Evolutionary conservation across 352 stramenopile species (phyloP), one percentile per base, ranked within the genome.

Genomic region (Globisporangium barbulae): DNA sequence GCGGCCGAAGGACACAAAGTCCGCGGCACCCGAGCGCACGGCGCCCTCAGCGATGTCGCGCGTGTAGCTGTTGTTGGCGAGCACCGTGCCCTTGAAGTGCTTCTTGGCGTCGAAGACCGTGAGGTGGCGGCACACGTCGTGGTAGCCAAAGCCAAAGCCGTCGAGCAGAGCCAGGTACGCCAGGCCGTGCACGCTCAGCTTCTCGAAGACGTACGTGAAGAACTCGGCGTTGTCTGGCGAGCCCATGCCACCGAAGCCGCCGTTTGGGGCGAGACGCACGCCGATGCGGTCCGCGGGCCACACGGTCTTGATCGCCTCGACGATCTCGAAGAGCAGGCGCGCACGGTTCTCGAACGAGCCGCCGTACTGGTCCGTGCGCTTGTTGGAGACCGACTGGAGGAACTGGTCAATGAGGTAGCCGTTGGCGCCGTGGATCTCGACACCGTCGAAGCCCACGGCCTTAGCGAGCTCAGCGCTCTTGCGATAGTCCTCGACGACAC

Each of bases 381-480:
- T 64, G 71, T 96, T 96, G 37, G 71, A 60, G 9, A 22, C 69
- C 30, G 64, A 59, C 62, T 89, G 73, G 5, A 96, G 65, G 63
- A 93, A 91, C 64, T 91, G 70, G 65, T 96, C 83, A 50, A 97
- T 63, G 25, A 97, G 70, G 57, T 96, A 97, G 28, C 88, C 89
- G 59, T 97, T 90, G 10, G 78, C 89, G n/a, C 53, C 12, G 74
- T 98, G 91, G 30, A 98, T 65, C 63, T 98, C 88, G 22, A 98
- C 73, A 21, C 90, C 91, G 56, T 98, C 93, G 62, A 97, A 97
- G 35, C 91, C 91, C n/a, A 48, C 61, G 19, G 15, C 33, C 45
- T 83, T 85, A 7, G 79, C 73, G 17, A 71, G 70, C 33, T 67
- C 63, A 1, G 88, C 82, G 3, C 60, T 74, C 42, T 73, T 55